Base-by-base conservation (phyloP, 2,329 filamentous ascomycete species). In the Ilyonectria sp. region DNA sequence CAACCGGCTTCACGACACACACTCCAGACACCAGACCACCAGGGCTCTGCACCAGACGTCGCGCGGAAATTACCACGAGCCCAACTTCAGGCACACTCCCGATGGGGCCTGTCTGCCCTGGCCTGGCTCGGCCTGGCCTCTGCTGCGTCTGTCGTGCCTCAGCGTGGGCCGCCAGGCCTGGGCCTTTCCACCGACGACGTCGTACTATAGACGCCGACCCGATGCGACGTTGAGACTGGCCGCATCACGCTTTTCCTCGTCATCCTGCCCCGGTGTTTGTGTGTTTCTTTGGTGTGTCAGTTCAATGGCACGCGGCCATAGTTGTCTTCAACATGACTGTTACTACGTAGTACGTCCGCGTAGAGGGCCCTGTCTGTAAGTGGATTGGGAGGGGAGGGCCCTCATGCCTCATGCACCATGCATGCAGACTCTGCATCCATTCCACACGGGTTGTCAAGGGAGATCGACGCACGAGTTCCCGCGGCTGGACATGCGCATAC, bases 21-120 rank as follows among this genome's bases (percentile, higher is more conserved):
- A 49, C 57, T 47, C 59, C 47, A 55, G 35, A 57, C 37, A 55
- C 47, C 50, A 52, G 57, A n/a, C 49, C 46, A 46, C 47, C 57
- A 65, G 31, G 53, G 35, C 52, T 55, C 54, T 43, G 40, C 52
- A 66, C 57, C 57, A 57, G 58, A 61, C 23, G 59, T 65, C 52
- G 63, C 59, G 63, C 59, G 63, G 67, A 69, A 69, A 69, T 69
- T 66, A 63, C 59, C 63, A 60, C 52, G 19, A 53, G 44, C 63
- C 54, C 54, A 44, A 61, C 55, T 50, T 67, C 67, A 69, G 67
- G 63, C 67, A 69, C 55, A 49, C 62, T 60, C 26, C 62, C 66
- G 50, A 68, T 54, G 46, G 29, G 52, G 57, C 57, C 63, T 61
- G 46, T 52, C 55, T 44, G 23, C 29, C 46, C 17, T 21, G 31